A percentile compares a stretch with the other conserved stretches of the same genome.
phyloP scores from a whole-genome alignment of 495 filamentous ascomycete genomes.

The Lepidopterella palustris region DNA sequence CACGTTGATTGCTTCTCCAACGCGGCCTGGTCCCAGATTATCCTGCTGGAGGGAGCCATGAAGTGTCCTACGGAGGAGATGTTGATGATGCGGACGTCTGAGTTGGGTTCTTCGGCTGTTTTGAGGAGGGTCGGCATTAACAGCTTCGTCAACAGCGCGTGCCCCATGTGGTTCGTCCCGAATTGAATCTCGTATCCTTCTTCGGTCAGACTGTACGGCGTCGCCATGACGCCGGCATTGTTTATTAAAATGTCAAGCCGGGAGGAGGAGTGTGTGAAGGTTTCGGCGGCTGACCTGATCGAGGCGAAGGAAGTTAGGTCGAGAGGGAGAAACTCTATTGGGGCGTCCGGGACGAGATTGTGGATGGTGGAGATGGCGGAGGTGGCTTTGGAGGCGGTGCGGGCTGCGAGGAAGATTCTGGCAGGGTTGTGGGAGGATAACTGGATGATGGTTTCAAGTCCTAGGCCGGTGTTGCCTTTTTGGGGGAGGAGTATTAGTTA shows the following conservation, averaged over 20 bases:
- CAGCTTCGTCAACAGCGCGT: conserved; percentile 26
- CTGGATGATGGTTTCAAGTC: conserved; percentile 46
- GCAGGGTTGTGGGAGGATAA: conserved; percentile 48
- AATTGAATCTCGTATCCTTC: conserved; percentile 54
- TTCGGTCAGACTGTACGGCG: conserved; percentile 16
- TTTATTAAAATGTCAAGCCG: conserved; percentile 29
- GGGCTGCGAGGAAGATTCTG: conserved; percentile 51
- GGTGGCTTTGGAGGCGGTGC: conserved; percentile 46
- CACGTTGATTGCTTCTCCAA: conserved; percentile 42
- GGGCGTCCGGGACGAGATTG: conserved; percentile 32
- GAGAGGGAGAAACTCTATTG: conserved; percentile 40
- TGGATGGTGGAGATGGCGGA: conserved; percentile 41
- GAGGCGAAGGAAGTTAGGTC: conserved; percentile 45
- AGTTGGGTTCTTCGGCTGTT: conserved; percentile 17
- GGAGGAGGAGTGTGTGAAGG: conserved; percentile 35
- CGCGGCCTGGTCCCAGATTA: conserved; percentile 41
- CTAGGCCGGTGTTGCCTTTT: conserved; percentile 52
- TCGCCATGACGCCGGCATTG: conserved; percentile 29
- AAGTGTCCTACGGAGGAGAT: conserved; percentile 18
- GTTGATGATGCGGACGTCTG: conserved; percentile 31
- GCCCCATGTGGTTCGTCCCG: conserved; percentile 37
- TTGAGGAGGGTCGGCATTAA: conserved; percentile 20
- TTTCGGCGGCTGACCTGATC: conserved; percentile 41
- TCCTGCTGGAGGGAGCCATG: conserved; percentile 20
- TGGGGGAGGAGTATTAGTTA: no score